Percentiles rank a stretch among this genome's conserved stretches.
Conservation (phyloP, 2,329 filamentous ascomycete genomes). For the Sclerotinia subarctica region DNA sequence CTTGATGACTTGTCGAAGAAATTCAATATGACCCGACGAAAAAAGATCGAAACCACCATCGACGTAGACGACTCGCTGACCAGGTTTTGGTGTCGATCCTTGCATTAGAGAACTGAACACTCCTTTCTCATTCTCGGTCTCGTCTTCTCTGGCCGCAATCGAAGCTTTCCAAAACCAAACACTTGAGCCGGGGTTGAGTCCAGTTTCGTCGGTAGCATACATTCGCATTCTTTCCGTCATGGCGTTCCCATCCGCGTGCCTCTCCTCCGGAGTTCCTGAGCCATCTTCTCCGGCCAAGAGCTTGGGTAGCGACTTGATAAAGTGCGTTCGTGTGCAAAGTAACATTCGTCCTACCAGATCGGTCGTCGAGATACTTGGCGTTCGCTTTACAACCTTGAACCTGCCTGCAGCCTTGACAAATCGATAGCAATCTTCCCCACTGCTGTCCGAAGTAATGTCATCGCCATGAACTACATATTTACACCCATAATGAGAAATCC, state of each 20-base stretch:
- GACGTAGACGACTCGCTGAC: slow-evolving; percentile 87
- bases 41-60: slow-evolving; percentile 97
- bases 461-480: slow-evolving; percentile 95
- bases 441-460: slow-evolving; percentile 92
- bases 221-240: slow-evolving; percentile 77
- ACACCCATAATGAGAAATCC: slow-evolving; percentile 95
- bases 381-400: slow-evolving; percentile 96
- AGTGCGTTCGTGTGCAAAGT: slow-evolving; percentile 90
- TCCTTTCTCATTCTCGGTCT: slow-evolving; percentile 56
- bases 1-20: slow-evolving; percentile 73
- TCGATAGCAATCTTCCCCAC: slow-evolving; percentile 93
- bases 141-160: slow-evolving; percentile 35
- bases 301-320: slow-evolving; percentile 75
- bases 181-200: slow-evolving; percentile 71
- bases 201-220: slow-evolving; percentile 85
- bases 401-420: slow-evolving; percentile 92
- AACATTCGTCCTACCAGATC: slow-evolving; percentile 98
- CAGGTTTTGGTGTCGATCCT: slow-evolving; percentile 68
- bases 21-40: slow-evolving; percentile 95
- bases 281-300: slow-evolving; percentile 70
- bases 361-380: slow-evolving; percentile 93
- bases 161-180: slow-evolving; percentile 80
- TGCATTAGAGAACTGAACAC: slow-evolving; percentile 65
- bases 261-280: slow-evolving; percentile 65
- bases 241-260: slow-evolving; percentile 57